Percentiles rank a stretch among this genome's conserved stretches.
Evolutionary conservation across 2,329 filamentous ascomycete genomes (phyloP).

Genomic region (Juglanconis oblonga): DNA sequence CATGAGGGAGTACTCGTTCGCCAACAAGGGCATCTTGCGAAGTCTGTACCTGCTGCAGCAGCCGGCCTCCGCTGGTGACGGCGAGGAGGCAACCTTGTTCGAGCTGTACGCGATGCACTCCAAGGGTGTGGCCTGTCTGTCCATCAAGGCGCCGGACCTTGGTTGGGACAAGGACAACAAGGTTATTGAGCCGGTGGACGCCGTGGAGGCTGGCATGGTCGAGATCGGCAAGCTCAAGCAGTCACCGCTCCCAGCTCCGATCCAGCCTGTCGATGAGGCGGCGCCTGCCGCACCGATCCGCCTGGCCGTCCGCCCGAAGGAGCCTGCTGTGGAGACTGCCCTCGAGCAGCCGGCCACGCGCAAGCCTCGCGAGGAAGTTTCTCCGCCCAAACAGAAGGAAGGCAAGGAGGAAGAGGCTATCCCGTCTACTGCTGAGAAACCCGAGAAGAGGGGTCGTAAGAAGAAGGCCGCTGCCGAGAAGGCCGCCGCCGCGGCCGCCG

Average conservation of each 20-base stretch:
- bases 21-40: slow-evolving; percentile 78
- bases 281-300: slow-evolving; percentile 28
- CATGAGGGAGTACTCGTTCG: slow-evolving; percentile 91
- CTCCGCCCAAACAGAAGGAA: slow-evolving; percentile 41
- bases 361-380: slow-evolving; percentile 26
- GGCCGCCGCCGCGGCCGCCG: slow-evolving; percentile 39
- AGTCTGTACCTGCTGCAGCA: slow-evolving; percentile 85
- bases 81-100: slow-evolving; percentile 74
- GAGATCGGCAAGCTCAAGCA: slow-evolving; percentile 68
- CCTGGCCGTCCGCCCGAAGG: slow-evolving; percentile 27
- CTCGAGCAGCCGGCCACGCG: slow-evolving; percentile 27
- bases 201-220: slow-evolving; percentile 70
- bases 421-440: slow-evolving; percentile 46
- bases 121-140: slow-evolving; percentile 87
- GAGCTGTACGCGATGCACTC: slow-evolving; percentile 98
- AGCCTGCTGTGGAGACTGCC: slow-evolving; percentile 23
- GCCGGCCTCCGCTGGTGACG: slow-evolving; percentile 60
- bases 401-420: slow-evolving; percentile 47
- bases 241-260: slow-evolving; percentile 43
- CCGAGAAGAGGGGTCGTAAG: slow-evolving; percentile 60
- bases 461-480: slow-evolving; percentile 61
- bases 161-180: slow-evolving; percentile 92
- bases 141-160: slow-evolving; percentile 82
- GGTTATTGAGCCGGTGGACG: slow-evolving; percentile 75
- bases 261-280: slow-evolving; percentile 34